A percentile compares a stretch with the other conserved stretches of the same genome.
Conservation (phyloP, 1,284 basidiomycete genomes). For the Ganoderma lucidum region DNA sequence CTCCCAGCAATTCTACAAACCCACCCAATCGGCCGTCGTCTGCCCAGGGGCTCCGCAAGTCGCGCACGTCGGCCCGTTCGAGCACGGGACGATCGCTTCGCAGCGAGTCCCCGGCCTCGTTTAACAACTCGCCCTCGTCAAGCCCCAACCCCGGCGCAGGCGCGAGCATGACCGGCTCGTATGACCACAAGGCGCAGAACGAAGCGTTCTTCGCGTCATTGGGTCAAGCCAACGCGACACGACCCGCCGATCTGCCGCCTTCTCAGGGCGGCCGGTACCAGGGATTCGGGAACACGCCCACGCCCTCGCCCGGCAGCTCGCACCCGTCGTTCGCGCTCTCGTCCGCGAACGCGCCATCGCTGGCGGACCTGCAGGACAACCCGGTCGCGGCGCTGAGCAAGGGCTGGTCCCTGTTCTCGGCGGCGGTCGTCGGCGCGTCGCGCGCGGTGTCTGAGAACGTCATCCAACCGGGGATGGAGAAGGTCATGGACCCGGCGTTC, state of each 20-base stretch:
- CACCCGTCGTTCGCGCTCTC: constrained; percentile 72
- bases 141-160: constrained; percentile 41
- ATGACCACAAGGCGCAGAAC: constrained; percentile 75
- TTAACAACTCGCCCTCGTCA: constrained; percentile 54
- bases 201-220: constrained; percentile 80
- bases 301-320: constrained; percentile 55
- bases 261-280: constrained; percentile 88
- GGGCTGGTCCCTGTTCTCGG: constrained; percentile 86
- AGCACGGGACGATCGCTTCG: constrained; percentile 53
- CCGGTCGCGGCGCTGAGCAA: constrained; percentile 81
- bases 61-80: constrained; percentile 69
- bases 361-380: constrained; percentile 82
- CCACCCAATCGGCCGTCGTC: constrained; percentile 66
- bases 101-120: constrained; percentile 59
- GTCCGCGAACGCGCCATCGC: constrained; percentile 73
- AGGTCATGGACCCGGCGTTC: constrained; percentile 77
- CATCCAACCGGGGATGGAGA: constrained; percentile 83
- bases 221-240: constrained; percentile 74
- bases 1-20: constrained; percentile 42
- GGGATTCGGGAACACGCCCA: constrained; percentile 82
- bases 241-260: constrained; percentile 78
- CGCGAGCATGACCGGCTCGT: constrained; percentile 42
- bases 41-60: constrained; percentile 80
- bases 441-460: constrained; percentile 81
- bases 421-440: constrained; percentile 76